Percentiles rank a stretch among this genome's conserved stretches.
Evolutionary conservation across 208 protist species (phyloP).

Genomic region (Acanthamoeba royreba): DNA sequence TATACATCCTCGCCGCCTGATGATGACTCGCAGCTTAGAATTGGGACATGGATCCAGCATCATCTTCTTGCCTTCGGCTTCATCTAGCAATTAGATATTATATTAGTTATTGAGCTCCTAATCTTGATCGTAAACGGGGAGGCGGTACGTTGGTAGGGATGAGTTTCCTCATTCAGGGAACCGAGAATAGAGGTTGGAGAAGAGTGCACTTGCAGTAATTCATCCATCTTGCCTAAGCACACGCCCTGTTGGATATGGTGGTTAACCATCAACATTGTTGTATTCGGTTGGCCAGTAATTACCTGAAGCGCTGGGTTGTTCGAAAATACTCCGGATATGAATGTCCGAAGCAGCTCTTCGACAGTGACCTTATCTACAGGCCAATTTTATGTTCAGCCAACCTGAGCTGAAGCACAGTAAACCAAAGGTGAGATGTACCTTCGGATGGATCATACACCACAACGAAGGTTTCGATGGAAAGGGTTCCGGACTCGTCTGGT

Average conservation of each 20-base stretch:
- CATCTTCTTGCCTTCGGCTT: background rate
- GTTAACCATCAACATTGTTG: background rate
- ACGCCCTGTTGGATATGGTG: background rate
- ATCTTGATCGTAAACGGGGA: background rate
- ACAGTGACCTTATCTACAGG: background rate
- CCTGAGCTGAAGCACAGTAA: background rate
- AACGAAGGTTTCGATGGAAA: background rate
- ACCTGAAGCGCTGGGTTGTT: background rate
- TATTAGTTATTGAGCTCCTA: too few species aligned
- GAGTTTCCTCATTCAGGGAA: background rate
- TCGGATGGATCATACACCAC: background rate
- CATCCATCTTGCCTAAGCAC: slow-evolving; percentile 1
- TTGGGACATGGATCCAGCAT: slow-evolving; percentile 21
- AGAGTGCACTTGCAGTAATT: background rate
- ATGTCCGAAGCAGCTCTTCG: background rate
- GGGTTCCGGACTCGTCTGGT: background rate
- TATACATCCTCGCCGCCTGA: slow-evolving; percentile 17
- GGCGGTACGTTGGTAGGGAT: background rate
- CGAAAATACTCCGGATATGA: background rate
- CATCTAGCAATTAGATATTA: too few species aligned
- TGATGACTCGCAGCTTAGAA: background rate
- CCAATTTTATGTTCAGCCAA: background rate
- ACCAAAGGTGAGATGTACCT: background rate
- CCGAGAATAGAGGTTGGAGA: background rate
- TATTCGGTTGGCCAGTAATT: background rate